Conservation (phyloP, 352 stramenopile genomes). For the Pythium coloratum region DNA sequence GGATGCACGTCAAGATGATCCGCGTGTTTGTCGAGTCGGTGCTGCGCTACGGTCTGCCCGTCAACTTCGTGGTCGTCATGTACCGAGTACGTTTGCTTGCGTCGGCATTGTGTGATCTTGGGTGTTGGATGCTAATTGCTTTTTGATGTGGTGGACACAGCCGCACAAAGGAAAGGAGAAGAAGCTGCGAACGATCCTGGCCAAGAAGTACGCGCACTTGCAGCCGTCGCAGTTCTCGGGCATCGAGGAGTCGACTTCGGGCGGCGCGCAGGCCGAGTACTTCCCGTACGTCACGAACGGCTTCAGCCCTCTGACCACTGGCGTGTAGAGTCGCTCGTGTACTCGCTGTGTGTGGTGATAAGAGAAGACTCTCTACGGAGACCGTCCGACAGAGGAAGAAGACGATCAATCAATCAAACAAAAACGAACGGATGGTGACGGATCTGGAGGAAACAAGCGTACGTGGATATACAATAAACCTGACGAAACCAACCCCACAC, state of each 20-base stretch:
- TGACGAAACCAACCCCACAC: not conserved
- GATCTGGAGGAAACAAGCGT: conserved; percentile 10
- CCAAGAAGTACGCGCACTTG: conserved; percentile 86
- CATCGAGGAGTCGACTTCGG: conserved; percentile 63
- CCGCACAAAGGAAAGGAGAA: conserved; percentile 82
- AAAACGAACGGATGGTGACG: not conserved
- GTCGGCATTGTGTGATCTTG: no score
- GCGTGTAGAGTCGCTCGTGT: not conserved
- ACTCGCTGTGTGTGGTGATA: not conserved
- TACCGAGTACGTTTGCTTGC: conserved; percentile 54
- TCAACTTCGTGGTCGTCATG: conserved; percentile 93
- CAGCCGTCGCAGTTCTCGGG: conserved; percentile 82
- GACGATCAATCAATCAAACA: not conserved
- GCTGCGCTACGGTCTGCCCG: conserved; percentile 96
- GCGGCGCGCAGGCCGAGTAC: conserved; percentile 67
- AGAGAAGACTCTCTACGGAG: not conserved
- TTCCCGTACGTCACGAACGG: conserved; percentile 83
- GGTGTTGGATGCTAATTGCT: not conserved
- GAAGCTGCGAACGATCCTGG: conserved; percentile 71
- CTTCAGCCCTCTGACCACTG: conserved; percentile 61
- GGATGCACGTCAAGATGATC: conserved; percentile 99
- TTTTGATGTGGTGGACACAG: conserved; percentile 27
- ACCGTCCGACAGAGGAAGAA: not conserved
- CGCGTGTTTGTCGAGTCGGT: conserved; percentile 98
- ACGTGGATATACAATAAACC: conserved; percentile 20